phyloP scores from a whole-genome alignment of 1,284 basidiomycete species.

The Takashimella tepidaria region DNA sequence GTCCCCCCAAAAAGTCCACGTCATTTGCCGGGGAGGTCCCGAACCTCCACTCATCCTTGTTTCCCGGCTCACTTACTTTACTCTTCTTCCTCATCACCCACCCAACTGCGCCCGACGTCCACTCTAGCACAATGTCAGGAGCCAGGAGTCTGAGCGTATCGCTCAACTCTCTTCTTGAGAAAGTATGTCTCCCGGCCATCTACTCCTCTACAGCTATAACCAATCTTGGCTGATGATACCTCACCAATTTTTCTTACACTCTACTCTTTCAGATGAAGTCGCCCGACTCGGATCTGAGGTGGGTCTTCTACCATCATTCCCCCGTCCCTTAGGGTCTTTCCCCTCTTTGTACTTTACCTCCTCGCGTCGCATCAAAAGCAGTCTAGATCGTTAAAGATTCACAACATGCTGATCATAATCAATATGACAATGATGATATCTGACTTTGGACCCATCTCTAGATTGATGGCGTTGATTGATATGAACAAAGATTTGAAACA shows the following conservation, averaged over 20 bases:
- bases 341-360: too few relatives aligned
- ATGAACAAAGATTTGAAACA: constrained; percentile 77
- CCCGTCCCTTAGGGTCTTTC: too few relatives aligned
- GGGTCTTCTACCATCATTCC: constrained; percentile 1
- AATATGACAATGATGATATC: background rate
- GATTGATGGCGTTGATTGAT: constrained; percentile 93
- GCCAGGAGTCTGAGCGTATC: constrained; percentile 7
- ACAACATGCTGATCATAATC: background rate
- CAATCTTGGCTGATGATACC: constrained; percentile 1
- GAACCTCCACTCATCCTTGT: background rate
- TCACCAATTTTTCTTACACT: background rate
- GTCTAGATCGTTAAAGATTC: too few relatives aligned
- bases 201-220: too few relatives aligned
- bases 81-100: background rate
- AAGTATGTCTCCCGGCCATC: constrained; percentile 17
- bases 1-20: background rate
- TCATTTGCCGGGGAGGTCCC: background rate
- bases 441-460: constrained; percentile 36
- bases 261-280: constrained; percentile 32
- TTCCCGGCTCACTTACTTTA: constrained; percentile 1
- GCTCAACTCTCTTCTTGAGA: constrained; percentile 20
- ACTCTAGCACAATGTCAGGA: background rate
- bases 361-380: too few relatives aligned
- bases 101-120: background rate
- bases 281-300: constrained; percentile 41